Evolutionary conservation across 345 rosid species (phyloP).

Genomic region (Syzygium jambos): DNA sequence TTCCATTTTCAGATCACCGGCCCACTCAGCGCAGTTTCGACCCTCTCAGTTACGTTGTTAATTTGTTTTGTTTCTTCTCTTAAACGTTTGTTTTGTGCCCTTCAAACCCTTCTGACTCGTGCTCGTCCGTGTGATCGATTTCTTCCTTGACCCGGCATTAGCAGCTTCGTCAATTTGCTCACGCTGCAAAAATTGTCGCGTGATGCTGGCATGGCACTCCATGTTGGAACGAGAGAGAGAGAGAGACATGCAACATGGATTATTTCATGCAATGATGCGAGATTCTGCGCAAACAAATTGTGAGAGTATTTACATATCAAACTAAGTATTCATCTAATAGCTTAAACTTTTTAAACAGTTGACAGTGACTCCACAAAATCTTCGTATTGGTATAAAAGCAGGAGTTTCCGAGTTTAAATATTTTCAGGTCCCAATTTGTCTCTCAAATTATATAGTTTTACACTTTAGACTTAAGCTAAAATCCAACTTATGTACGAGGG

Average conservation of each 20-base stretch:
- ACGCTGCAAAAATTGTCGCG: not conserved
- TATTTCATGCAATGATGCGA: not conserved
- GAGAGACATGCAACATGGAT: rapidly evolving
- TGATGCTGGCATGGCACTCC: not conserved
- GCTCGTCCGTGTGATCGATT: not conserved
- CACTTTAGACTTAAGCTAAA: not conserved
- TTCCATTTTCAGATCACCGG: not conserved
- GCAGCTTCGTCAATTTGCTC: not conserved
- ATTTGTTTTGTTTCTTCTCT: not conserved
- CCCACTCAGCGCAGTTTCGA: not conserved
- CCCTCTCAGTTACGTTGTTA: not conserved
- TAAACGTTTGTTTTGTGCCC: not conserved
- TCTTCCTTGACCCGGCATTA: not conserved
- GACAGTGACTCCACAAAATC: too few relatives aligned
- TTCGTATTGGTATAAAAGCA: not conserved
- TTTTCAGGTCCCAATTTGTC: too few relatives aligned
- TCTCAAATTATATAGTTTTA: too few relatives aligned
- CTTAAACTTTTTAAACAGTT: not conserved
- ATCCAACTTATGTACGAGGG: not conserved
- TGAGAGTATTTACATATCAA: not conserved
- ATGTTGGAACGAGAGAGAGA: not conserved
- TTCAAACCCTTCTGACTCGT: not conserved
- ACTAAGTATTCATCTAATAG: rapidly evolving
- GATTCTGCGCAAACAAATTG: not conserved
- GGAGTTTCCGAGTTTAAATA: rapidly evolving